Conservation (phyloP, 805 yeast genomes). For the Starmera quercuum region DNA sequence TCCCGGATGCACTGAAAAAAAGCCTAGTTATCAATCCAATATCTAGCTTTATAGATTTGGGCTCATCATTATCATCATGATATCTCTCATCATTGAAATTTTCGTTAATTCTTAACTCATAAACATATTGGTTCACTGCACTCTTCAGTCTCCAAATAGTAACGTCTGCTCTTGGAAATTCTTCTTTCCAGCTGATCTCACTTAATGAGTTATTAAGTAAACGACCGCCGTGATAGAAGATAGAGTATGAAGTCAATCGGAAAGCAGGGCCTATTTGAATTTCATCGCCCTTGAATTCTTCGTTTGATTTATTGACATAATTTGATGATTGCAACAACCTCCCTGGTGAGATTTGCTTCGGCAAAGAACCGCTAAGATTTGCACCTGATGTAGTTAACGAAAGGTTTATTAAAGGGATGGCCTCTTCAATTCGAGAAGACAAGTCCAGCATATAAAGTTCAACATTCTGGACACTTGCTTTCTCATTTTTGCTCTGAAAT, state of each 20-base stretch:
- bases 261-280: slow-evolving; percentile 54
- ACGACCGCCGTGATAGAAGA: slow-evolving; percentile 52
- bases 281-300: slow-evolving; percentile 15
- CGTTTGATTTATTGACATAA: slow-evolving; percentile 32
- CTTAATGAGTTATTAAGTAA: slow-evolving; percentile 18
- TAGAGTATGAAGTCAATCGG: slow-evolving; percentile 47
- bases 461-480: slow-evolving; percentile 34
- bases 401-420: slow-evolving; percentile 60
- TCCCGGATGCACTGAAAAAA: slow-evolving; percentile 67
- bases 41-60: slow-evolving; percentile 26
- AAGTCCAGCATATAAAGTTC: slow-evolving; percentile 42
- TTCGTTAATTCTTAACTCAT: slow-evolving; percentile 43
- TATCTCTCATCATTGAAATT: slow-evolving; percentile 64
- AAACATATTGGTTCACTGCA: slow-evolving; percentile 24
- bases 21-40: slow-evolving; percentile 38
- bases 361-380: slow-evolving; percentile 40
- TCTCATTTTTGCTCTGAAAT: slow-evolving; percentile 24
- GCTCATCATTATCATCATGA: slow-evolving; percentile 51
- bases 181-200: slow-evolving; percentile 67
- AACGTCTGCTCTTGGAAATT: slow-evolving; percentile 48
- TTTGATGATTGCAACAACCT: slow-evolving; percentile 56
- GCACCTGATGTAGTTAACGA: slow-evolving; percentile 67
- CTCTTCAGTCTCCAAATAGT: slow-evolving; percentile 25
- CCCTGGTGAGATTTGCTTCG: slow-evolving; percentile 54
- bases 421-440: slow-evolving; percentile 49